Base-by-base conservation (phyloP, 805 yeast species). In the Saturnispora gosingensis region DNA sequence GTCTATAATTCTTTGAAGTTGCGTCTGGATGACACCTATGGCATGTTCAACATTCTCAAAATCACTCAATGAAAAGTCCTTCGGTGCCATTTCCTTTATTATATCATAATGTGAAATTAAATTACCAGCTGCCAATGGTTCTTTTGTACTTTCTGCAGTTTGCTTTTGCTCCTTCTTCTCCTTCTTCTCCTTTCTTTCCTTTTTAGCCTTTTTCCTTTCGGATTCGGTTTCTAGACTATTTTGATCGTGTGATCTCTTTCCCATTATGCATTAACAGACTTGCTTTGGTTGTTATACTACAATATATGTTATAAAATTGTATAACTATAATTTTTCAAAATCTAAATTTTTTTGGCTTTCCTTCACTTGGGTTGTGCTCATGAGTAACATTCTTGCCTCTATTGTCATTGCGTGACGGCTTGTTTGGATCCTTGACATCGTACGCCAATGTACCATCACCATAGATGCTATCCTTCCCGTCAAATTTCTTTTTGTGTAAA, bases 11-110 rank as follows among this genome's bases (percentile, higher is more conserved):
- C 72, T 67, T 48, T 70, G 69, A 7, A 82, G 68, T 24, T 79
- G 70, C 43, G 76, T 78, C 51, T 82, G 80, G 3, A 83, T 60
- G 44, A 72, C 73, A 1, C 73, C 63, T 3, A 79, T 73, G 0
- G 83, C 75, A 60, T 79, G 80, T 54, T 82, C 86, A 13, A 78
- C 49, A 15, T 49, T 46, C 16, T 51, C 46, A 9, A 55, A 38
- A 43, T 53, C 58, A 42, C 51, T 51, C 16, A 55, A 46, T 10
- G 58, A 48, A 24, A 49, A 45, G 10, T 43, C 43, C 13, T 39
- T 46, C n/a, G 39, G 30, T 25, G 32, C 18, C 27, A 43, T 36
- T 22, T 44, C 39, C 6, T 36, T 49, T 28, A 30, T 40, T n/a
- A 22, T 48, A 16, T 40, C 50, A 32, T 22, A 48, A 42, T 49